phyloP scores from a whole-genome alignment of 2,329 filamentous ascomycete species.

The Chaetomiaceae sp. region DNA sequence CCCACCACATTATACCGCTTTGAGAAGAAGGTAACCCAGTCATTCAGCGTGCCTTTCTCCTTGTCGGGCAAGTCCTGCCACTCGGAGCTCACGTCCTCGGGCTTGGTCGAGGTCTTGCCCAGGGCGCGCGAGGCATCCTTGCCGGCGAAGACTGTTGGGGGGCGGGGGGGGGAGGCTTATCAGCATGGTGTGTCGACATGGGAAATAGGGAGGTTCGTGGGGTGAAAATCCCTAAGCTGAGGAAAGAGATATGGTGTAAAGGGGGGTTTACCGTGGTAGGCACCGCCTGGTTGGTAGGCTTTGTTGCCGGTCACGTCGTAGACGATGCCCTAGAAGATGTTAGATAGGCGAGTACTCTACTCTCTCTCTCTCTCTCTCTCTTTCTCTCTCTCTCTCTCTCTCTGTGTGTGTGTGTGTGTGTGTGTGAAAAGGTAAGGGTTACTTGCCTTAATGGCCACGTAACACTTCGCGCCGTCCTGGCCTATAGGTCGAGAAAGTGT shows the following conservation, averaged over 20 bases:
- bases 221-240: too few species aligned
- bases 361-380: too few species aligned
- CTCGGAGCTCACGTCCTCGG: constrained; percentile 75
- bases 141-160: constrained; percentile 71
- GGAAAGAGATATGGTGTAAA: not conserved
- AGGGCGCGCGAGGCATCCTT: constrained; percentile 94
- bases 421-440: too few species aligned
- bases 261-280: constrained; percentile 69
- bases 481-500: constrained; percentile 44
- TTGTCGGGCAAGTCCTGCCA: constrained; percentile 82
- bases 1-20: constrained; percentile 94
- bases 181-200: not conserved
- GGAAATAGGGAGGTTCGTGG: not conserved
- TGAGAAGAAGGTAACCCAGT: constrained; percentile 95
- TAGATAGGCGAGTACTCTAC: too few species aligned
- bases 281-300: constrained; percentile 74
- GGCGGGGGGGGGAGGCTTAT: not conserved
- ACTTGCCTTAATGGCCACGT: constrained; percentile 64
- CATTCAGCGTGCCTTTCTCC: constrained; percentile 77
- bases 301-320: constrained; percentile 93
- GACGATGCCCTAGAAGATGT: constrained; percentile 66
- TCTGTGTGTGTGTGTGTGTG: too few species aligned
- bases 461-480: constrained; percentile 58
- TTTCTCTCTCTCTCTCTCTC: too few species aligned
- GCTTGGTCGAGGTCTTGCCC: constrained; percentile 78